Evolutionary conservation across 1,139 yeast species (phyloP).

Genomic region (Sugiyamaella grinbergsii): DNA sequence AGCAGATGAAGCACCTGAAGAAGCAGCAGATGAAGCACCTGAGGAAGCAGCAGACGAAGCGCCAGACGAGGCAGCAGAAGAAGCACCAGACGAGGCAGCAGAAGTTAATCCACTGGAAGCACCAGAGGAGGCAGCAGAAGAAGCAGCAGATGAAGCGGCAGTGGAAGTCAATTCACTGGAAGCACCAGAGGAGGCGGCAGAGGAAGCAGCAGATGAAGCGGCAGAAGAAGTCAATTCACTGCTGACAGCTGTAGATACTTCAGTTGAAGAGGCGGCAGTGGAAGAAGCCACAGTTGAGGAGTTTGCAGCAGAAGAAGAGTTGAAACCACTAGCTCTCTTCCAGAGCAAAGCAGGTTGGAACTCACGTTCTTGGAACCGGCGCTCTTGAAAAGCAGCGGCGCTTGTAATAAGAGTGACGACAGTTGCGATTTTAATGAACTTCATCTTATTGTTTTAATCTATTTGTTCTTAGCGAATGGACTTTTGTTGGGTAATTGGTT

Average conservation of each 20-base stretch:
- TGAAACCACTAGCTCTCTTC: slow-evolving; percentile 14
- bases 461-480: slow-evolving; percentile 10
- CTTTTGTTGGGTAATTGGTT: slow-evolving; percentile 4
- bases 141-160: slow-evolving; percentile 3
- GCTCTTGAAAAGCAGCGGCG: slow-evolving; percentile 18
- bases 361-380: slow-evolving; percentile 10
- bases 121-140: slow-evolving; percentile 7
- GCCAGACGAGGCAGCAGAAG: slow-evolving; percentile 11
- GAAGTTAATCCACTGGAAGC: too few relatives aligned
- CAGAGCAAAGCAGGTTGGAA: slow-evolving; percentile 12
- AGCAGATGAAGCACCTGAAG: slow-evolving; percentile 6
- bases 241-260: slow-evolving; percentile 10
- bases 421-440: slow-evolving; percentile 16
- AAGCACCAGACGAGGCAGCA: slow-evolving; percentile 8
- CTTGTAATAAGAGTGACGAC: slow-evolving; percentile 17
- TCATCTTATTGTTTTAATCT: slow-evolving; percentile 12
- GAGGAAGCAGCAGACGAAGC: slow-evolving; percentile 8
- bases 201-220: slow-evolving; percentile 11
- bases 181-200: slow-evolving; percentile 10
- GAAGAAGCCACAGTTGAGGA: slow-evolving; percentile 13
- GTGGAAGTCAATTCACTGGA: too few relatives aligned
- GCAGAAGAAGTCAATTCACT: slow-evolving; percentile 3
- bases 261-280: slow-evolving; percentile 5
- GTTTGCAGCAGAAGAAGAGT: slow-evolving; percentile 1
- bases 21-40: slow-evolving; percentile 6